A percentile compares a stretch with the other conserved stretches of the same genome.
Conservation (phyloP, 2,329 filamentous ascomycete species). For the Aspergillus jensenii region DNA sequence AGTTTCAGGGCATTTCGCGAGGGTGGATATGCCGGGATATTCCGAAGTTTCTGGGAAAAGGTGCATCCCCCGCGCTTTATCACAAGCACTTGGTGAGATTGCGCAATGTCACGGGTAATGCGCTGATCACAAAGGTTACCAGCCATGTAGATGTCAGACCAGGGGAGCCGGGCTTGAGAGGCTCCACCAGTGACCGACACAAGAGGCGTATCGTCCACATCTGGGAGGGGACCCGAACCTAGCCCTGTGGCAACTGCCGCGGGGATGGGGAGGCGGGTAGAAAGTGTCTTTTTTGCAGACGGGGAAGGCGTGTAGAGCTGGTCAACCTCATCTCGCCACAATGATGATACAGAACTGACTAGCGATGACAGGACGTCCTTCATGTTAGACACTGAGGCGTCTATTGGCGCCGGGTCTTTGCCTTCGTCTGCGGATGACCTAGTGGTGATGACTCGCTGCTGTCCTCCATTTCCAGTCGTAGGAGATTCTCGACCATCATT, state of each 20-base stretch:
- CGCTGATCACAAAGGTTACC: conserved; percentile 63
- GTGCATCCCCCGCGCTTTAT: conserved; percentile 79
- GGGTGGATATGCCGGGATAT: conserved; percentile 76
- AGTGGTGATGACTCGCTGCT: conserved; percentile 21
- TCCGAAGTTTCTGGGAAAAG: conserved; percentile 78
- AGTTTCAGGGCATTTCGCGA: conserved; percentile 66
- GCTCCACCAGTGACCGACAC: conserved; percentile 37
- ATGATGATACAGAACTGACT: conserved; percentile 52
- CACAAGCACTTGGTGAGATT: conserved; percentile 72
- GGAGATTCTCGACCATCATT: conserved; percentile 26
- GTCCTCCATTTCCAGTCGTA: conserved; percentile 22
- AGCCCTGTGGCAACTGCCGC: conserved; percentile 52
- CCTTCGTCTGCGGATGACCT: conserved; percentile 22
- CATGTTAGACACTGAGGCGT: conserved; percentile 36
- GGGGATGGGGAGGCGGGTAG: conserved; percentile 44
- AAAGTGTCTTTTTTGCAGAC: conserved; percentile 29
- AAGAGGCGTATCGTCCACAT: conserved; percentile 56
- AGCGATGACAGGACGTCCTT: conserved; percentile 47
- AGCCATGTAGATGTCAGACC: conserved; percentile 70
- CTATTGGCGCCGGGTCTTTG: conserved; percentile 25
- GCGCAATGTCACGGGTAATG: conserved; percentile 53
- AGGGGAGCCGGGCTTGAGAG: conserved; percentile 56
- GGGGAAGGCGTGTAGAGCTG: conserved; percentile 27
- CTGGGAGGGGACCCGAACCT: conserved; percentile 67
- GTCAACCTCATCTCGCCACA: conserved; percentile 45